phyloP scores from a whole-genome alignment of 2,329 filamentous ascomycete species.

The Hypoxylon sp. region DNA sequence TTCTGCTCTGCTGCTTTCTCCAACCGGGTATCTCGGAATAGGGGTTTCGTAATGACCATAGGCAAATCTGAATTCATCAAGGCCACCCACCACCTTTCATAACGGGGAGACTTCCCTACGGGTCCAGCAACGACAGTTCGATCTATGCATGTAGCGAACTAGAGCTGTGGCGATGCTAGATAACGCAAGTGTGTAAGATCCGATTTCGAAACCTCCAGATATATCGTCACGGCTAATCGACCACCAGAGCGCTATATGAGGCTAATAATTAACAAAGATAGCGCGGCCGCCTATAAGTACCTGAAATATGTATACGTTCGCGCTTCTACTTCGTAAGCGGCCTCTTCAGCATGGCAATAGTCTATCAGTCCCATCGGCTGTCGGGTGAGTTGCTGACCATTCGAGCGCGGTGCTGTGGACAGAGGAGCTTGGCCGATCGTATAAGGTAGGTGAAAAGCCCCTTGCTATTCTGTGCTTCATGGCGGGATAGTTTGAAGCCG shows the following conservation, averaged over 20 bases:
- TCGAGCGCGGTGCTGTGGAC: not conserved
- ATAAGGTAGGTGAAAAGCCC: slow-evolving; percentile 9
- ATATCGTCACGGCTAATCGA: slow-evolving; percentile 23
- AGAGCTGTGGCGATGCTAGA: slow-evolving; percentile 15
- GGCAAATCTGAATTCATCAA: not conserved
- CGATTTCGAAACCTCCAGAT: slow-evolving; percentile 24
- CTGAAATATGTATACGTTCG: slow-evolving; percentile 26
- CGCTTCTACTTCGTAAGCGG: not conserved
- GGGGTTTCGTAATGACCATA: not conserved
- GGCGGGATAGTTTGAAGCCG: not conserved
- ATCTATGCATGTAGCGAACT: slow-evolving; percentile 14
- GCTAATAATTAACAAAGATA: slow-evolving; percentile 13
- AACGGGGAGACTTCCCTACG: not conserved
- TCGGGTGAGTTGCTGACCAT: not conserved
- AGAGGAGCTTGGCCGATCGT: not conserved
- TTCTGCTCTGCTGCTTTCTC: not conserved
- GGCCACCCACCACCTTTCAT: not conserved
- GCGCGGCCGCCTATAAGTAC: slow-evolving; percentile 13
- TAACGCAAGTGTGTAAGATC: slow-evolving; percentile 21
- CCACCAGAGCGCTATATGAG: slow-evolving; percentile 29
- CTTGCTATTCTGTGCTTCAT: not conserved
- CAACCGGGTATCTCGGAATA: not conserved
- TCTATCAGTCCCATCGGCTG: not conserved
- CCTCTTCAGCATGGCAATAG: not conserved
- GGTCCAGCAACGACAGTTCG: slow-evolving; percentile 21